phyloP scores from a whole-genome alignment of 345 rosid genomes.

The Eucalyptus urophylla region DNA sequence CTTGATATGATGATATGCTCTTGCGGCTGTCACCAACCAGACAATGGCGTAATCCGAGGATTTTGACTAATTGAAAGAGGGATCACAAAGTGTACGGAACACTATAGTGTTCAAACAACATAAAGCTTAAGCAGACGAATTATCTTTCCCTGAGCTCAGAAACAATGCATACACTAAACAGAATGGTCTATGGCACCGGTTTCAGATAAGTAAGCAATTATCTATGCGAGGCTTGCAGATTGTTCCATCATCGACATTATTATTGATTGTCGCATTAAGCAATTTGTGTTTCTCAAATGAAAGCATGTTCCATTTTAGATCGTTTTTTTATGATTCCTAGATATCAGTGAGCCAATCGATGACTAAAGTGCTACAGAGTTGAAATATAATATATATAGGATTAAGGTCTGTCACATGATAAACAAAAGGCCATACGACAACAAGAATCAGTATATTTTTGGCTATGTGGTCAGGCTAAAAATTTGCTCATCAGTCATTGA shows the following conservation, averaged over 20 bases:
- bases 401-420: background rate
- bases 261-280: background rate
- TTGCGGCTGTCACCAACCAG: background rate
- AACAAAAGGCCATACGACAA: background rate
- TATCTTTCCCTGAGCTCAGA: background rate
- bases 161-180: background rate
- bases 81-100: background rate
- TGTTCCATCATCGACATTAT: background rate
- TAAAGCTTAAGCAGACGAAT: background rate
- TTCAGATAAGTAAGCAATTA: background rate
- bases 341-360: background rate
- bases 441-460: background rate
- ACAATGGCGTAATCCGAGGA: background rate
- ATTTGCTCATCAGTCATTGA: background rate
- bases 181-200: background rate
- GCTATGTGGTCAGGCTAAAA: background rate
- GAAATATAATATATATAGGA: background rate
- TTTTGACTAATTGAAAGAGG: background rate
- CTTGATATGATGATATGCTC: background rate
- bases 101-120: background rate
- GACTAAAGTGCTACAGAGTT: background rate
- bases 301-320: background rate
- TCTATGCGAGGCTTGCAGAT: background rate
- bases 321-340: background rate
- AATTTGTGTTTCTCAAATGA: background rate